Evolutionary conservation across 2,329 filamentous ascomycete species (phyloP), one percentile per base, ranked within the genome.

Genomic region (Cladosporium sp.): DNA sequence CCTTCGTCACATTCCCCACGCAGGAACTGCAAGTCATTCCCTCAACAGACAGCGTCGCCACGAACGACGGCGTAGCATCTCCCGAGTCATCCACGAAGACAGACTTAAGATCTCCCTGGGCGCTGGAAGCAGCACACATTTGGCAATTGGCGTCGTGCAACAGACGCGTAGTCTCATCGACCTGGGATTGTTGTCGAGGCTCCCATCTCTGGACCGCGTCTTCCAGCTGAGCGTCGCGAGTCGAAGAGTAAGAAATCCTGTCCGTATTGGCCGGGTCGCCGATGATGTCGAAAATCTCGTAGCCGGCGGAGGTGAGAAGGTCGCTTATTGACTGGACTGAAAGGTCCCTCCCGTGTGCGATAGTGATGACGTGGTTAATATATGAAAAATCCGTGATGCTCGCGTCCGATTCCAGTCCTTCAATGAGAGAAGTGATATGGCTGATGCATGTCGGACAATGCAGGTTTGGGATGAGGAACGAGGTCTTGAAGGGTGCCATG

Each of bases 381-480:
- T 89, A 80, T 56, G 86, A 88, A 53, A 84, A 80, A 55, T 83
- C 85, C 24, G 88, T 78, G 70, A 80, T 82, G 49, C 64, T 57
- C 62, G 73, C 71, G 73, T 71, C 62, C 64, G 78, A 70, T 62
- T 74, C 52, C 65, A 79, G 66, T 6, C 60, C 58, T 30, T 59
- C 73, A 4, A 55, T 41, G 5, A 53, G 75, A 48, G 77, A 71
- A 61, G 82, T 76, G 62, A 90, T 88, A 58, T 78, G 75, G 30
- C 80, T 78, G 43, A 88, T 81, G 66, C 86, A 90, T 54, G 85
- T 86, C 12, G 85, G 83, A 70, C 86, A 89, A 69, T 90, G 86
- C n/a, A 90, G 75, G 66, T 90, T 89, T 55, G 78, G 80, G 58
- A 90, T 73, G 54, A 89, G 75, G 62, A 85, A 82, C 29, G 80